Conservation (phyloP, 352 stramenopile species). For the Phytophthora sp. region DNA sequence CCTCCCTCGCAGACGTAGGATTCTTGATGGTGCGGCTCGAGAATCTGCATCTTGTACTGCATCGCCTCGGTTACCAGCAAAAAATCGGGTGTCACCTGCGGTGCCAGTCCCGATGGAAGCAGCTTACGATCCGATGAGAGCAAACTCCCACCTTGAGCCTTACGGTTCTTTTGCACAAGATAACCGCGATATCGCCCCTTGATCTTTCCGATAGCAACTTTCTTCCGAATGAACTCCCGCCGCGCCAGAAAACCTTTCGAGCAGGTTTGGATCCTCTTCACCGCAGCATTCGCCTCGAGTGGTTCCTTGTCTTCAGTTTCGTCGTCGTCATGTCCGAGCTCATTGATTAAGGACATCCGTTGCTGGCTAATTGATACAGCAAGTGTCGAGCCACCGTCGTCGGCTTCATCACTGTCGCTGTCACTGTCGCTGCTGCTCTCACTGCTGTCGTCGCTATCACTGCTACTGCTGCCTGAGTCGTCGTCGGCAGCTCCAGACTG, state of each 20-base stretch:
- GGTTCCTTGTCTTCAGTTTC: conserved; percentile 14
- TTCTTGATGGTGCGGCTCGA: conserved; percentile 32
- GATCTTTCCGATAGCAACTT: conserved; percentile 46
- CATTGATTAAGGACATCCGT: conserved; percentile 30
- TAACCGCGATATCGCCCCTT: conserved; percentile 52
- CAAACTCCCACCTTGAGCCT: conserved; percentile 27
- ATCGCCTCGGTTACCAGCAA: conserved; percentile 38
- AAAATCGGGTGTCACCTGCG: conserved; percentile 15
- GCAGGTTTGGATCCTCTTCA: conserved; percentile 40
- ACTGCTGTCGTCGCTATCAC: conserved; percentile 10
- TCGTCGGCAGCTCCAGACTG: conserved; percentile 2
- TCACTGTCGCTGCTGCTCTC: conserved; percentile 13
- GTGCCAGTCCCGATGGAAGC: conserved; percentile 18
- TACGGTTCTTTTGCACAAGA: conserved; percentile 47
- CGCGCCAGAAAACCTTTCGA: conserved; percentile 41
- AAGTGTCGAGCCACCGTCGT: conserved; percentile 1
- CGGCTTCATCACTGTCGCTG: background rate
- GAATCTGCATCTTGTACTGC: conserved; percentile 52
- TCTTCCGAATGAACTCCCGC: conserved; percentile 43
- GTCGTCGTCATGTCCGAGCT: conserved; percentile 22
- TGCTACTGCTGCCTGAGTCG: conserved; percentile 11
- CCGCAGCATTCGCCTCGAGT: conserved; percentile 16
- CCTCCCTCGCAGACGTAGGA: conserved; percentile 21
- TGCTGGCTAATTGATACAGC: conserved; percentile 7
- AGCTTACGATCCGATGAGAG: conserved; percentile 16